A percentile compares a stretch with the other conserved stretches of the same genome.
phyloP scores from a whole-genome alignment of 805 yeast genomes.

The Suhomyces kilbournensis region DNA sequence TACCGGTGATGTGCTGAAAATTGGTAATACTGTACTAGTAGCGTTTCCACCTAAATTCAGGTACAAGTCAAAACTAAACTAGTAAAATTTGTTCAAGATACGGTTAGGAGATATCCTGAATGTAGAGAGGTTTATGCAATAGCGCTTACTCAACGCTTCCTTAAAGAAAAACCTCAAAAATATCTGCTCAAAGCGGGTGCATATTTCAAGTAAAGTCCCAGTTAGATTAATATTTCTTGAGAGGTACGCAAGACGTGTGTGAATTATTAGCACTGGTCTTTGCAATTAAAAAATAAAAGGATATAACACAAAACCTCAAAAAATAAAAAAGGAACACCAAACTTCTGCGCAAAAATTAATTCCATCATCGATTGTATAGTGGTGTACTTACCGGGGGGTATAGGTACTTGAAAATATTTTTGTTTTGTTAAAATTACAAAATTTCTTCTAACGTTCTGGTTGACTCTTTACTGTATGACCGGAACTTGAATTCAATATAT shows the following conservation, averaged over 20 bases:
- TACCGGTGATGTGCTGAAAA: neutral
- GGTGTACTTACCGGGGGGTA: neutral
- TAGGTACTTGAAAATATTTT: neutral
- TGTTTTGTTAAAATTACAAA: neutral
- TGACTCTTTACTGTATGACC: neutral
- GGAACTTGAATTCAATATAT: neutral
- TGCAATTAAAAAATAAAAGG: neutral
- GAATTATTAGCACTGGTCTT: neutral
- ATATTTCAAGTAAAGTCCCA: neutral
- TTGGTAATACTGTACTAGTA: neutral
- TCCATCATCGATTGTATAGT: constrained; percentile 1
- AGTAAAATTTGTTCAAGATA: neutral
- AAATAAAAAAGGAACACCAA: neutral
- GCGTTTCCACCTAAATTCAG: neutral
- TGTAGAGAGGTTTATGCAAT: neutral
- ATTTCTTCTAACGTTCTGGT: neutral
- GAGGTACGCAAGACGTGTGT: neutral
- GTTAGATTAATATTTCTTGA: neutral
- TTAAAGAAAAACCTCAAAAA: neutral
- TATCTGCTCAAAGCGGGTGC: neutral
- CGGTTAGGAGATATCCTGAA: neutral
- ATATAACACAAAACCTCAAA: neutral
- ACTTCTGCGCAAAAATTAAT: neutral
- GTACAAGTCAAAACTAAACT: neutral
- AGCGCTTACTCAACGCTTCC: neutral